These are phyloP conservation scores for Thecaphora thlaspeos DNA, from an alignment of 1,284 basidiomycete species.

Conservation along the genomic window DNA sequence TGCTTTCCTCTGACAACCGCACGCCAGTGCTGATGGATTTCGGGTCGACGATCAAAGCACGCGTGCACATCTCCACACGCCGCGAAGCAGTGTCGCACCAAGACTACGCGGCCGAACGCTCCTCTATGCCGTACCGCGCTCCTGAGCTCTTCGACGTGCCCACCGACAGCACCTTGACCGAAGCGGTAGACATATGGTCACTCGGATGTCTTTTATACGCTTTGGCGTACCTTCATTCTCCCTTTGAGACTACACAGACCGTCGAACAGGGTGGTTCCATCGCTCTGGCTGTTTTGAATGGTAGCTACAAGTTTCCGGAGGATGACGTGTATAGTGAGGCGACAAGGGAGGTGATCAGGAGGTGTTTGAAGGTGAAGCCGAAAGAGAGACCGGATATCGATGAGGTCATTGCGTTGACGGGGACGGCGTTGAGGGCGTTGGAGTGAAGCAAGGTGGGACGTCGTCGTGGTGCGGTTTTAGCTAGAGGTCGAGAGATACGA, in stretches of 20 bases:
- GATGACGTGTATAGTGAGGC: constrained; percentile 46
- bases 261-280: constrained; percentile 56
- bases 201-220: constrained; percentile 55
- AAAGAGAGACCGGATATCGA: constrained; percentile 46
- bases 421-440: constrained; percentile 32
- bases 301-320: constrained; percentile 52
- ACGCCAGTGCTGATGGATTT: constrained; percentile 92
- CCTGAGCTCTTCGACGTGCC: constrained; percentile 58
- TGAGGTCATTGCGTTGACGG: constrained; percentile 37
- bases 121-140: constrained; percentile 57
- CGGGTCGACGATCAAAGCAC: constrained; percentile 79
- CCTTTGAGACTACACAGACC: constrained; percentile 57
- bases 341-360: constrained; percentile 44
- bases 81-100: constrained; percentile 68
- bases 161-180: constrained; percentile 51
- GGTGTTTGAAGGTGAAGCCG: constrained; percentile 49
- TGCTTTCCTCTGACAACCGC: constrained; percentile 84
- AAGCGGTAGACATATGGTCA: constrained; percentile 57
- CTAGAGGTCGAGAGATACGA: no score
- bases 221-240: constrained; percentile 56
- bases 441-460: no score
- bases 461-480: no score
- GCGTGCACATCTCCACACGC: constrained; percentile 74
- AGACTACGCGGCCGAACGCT: constrained; percentile 52
- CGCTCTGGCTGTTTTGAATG: constrained; percentile 56